These are phyloP conservation scores for Globisporangium splendens DNA, from an alignment of 352 stramenopile genomes.

Conservation along the genomic window DNA sequence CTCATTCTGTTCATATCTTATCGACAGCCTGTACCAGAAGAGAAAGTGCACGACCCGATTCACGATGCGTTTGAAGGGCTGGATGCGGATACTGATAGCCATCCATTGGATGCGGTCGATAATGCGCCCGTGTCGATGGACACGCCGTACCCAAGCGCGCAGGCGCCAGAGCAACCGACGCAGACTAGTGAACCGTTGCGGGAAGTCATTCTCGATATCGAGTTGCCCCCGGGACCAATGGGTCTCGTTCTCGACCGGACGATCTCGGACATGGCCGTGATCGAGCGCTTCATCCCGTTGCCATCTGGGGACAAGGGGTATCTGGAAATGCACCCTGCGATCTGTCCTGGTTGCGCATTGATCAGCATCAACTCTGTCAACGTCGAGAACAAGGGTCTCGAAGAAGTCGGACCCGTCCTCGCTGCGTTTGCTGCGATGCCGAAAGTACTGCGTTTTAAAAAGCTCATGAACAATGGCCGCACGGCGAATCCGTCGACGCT, in stretches of 20 bases:
- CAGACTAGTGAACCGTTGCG: conserved; percentile 46
- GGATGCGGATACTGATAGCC: conserved; percentile 34
- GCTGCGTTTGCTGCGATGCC: conserved; percentile 43
- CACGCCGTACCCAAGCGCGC: conserved; percentile 20
- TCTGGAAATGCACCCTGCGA: conserved; percentile 76
- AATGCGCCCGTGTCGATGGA: conserved; percentile 26
- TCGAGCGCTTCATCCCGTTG: conserved; percentile 72
- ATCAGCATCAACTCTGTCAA: conserved; percentile 77
- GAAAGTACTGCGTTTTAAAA: conserved; percentile 84
- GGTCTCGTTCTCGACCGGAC: conserved; percentile 79
- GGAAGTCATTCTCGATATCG: conserved; percentile 81
- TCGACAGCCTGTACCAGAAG: conserved; percentile 5
- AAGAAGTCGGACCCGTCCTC: conserved; percentile 70
- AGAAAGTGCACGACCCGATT: conserved; percentile 59
- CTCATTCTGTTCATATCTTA: not conserved
- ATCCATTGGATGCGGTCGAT: conserved; percentile 35
- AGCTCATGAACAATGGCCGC: conserved; percentile 70
- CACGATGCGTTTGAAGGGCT: conserved; percentile 81
- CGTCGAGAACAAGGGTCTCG: conserved; percentile 66
- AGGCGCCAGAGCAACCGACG: conserved; percentile 18
- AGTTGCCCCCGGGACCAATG: conserved; percentile 77
- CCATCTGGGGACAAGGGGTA: conserved; percentile 67
- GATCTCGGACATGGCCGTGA: conserved; percentile 73
- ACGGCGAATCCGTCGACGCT: conserved; percentile 72
- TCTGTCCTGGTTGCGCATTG: conserved; percentile 71